phyloP scores from a whole-genome alignment of 2,329 filamentous ascomycete genomes.

The Akanthomyces lecanii region DNA sequence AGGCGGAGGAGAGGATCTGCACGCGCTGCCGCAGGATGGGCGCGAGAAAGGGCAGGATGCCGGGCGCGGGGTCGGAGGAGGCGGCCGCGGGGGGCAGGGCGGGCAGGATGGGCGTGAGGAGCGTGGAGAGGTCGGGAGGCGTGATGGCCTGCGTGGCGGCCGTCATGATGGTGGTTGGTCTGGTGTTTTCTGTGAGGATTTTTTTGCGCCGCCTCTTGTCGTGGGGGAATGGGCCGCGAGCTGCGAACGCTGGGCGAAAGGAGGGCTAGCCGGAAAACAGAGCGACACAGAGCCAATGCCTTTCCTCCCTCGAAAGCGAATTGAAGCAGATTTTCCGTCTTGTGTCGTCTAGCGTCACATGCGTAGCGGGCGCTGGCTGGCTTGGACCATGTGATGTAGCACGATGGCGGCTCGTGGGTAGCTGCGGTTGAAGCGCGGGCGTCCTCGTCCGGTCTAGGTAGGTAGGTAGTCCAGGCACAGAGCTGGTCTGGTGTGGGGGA shows the following conservation, averaged over 20 bases:
- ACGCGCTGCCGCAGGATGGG: slow-evolving; percentile 64
- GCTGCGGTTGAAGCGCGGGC: neutral
- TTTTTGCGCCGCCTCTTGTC: slow-evolving; percentile 22
- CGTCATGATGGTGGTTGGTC: slow-evolving; percentile 7
- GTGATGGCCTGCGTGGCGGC: slow-evolving; percentile 26
- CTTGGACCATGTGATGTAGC: slow-evolving; percentile 14
- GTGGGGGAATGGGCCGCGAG: slow-evolving; percentile 5
- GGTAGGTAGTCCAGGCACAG: neutral
- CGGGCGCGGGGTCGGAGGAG: slow-evolving; percentile 53
- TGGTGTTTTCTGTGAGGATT: slow-evolving; percentile 11
- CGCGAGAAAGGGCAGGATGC: slow-evolving; percentile 56
- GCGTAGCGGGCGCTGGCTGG: neutral
- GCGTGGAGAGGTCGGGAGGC: slow-evolving; percentile 43
- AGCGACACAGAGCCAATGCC: neutral
- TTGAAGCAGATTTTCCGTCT: slow-evolving; percentile 19
- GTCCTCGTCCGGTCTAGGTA: neutral
- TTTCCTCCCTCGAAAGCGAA: neutral
- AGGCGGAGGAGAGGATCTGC: slow-evolving; percentile 57
- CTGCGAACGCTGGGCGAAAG: neutral
- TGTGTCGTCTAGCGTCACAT: slow-evolving; percentile 11
- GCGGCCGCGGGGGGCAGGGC: slow-evolving; percentile 56
- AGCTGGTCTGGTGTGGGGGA: neutral
- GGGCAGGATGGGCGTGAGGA: slow-evolving; percentile 55
- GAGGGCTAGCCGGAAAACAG: no score
- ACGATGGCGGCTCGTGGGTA: neutral